phyloP scores from a whole-genome alignment of 129 eudicot genomes.

The Helichrysum umbraculigerum region DNA sequence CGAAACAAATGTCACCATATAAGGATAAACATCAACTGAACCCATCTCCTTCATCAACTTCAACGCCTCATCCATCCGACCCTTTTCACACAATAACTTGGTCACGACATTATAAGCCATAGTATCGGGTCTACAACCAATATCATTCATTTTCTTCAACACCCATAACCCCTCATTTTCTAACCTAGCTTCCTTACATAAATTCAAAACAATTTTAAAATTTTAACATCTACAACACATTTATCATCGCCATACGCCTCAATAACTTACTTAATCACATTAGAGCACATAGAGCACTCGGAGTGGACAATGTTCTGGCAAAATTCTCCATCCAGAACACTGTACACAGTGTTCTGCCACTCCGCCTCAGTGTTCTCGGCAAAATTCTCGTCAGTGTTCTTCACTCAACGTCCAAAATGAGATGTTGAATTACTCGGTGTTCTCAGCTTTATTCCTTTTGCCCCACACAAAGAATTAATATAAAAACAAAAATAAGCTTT shows the following conservation, averaged over 20 bases:
- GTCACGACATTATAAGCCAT: conserved; percentile 58
- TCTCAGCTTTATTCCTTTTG: too few relatives aligned
- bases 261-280: conserved; percentile 48
- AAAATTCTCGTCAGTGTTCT: too few relatives aligned
- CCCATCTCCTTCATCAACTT: conserved; percentile 71
- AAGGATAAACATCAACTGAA: conserved; percentile 52
- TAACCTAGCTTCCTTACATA: conserved; percentile 67
- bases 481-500: too few relatives aligned
- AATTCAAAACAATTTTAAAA: conserved; percentile 62
- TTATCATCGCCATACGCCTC: conserved; percentile 47
- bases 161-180: conserved; percentile 75
- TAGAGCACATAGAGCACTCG: too few relatives aligned
- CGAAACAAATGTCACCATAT: conserved; percentile 66
- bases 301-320: too few relatives aligned
- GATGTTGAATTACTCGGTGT: too few relatives aligned
- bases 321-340: too few relatives aligned
- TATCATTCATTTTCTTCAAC: conserved; percentile 69
- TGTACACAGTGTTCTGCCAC: too few relatives aligned
- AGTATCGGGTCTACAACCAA: conserved; percentile 66
- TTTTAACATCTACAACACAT: conserved; percentile 45
- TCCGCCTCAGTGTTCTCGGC: too few relatives aligned
- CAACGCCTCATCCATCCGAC: conserved; percentile 50
- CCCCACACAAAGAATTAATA: too few relatives aligned
- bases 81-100: conserved; percentile 53
- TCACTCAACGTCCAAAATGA: too few relatives aligned